Conservation (phyloP, 1,284 basidiomycete genomes). For the Tilletia indica region DNA sequence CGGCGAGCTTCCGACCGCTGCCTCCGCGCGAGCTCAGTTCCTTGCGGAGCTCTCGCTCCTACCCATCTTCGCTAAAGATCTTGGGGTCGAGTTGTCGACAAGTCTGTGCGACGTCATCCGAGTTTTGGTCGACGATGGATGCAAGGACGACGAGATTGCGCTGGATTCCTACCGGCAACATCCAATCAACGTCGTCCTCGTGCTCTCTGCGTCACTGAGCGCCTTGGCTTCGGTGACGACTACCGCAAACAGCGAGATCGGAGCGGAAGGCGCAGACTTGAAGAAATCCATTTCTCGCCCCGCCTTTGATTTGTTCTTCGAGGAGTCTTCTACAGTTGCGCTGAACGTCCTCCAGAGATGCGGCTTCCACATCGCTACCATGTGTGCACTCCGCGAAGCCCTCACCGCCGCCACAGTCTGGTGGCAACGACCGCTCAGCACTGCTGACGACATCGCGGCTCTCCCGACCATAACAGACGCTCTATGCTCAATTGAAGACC, state of each 20-base stretch:
- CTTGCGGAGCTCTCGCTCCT: not conserved
- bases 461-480: not conserved
- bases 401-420: not conserved
- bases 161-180: not conserved
- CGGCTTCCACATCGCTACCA: not conserved
- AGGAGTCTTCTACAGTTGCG: not conserved
- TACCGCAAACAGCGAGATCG: not conserved
- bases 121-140: not conserved
- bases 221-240: not conserved
- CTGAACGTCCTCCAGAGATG: not conserved
- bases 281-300: not conserved
- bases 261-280: not conserved
- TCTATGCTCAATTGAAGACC: slow-evolving; percentile 27
- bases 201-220: not conserved
- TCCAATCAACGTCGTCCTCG: not conserved
- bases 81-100: not conserved
- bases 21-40: not conserved
- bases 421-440: not conserved
- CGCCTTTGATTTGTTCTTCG: not conserved
- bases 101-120: not conserved
- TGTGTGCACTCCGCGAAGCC: not conserved
- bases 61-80: not conserved
- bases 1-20: not conserved
- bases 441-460: not conserved
- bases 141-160: not conserved